phyloP scores from a whole-genome alignment of 2,329 filamentous ascomycete species.

The Colletotrichum eremochloae region DNA sequence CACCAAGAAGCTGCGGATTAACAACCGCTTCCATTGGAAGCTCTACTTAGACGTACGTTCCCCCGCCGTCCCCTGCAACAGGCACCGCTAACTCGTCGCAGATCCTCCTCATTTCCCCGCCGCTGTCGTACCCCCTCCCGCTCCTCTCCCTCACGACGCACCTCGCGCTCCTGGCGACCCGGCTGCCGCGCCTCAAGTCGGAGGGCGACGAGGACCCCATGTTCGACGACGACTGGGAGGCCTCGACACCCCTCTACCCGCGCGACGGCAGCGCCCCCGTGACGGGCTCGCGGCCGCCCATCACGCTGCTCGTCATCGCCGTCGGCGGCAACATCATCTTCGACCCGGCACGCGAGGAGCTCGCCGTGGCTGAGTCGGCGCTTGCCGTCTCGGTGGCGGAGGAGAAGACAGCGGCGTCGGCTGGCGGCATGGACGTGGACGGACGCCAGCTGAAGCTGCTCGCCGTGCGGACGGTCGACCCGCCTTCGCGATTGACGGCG shows the following conservation, averaged over 20 bases:
- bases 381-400: slow-evolving; percentile 85
- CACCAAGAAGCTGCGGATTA: slow-evolving; percentile 84
- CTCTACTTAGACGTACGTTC: slow-evolving; percentile 88
- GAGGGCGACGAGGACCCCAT: slow-evolving; percentile 95
- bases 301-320: slow-evolving; percentile 91
- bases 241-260: slow-evolving; percentile 82
- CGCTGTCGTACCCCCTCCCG: slow-evolving; percentile 91
- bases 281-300: slow-evolving; percentile 73
- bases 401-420: slow-evolving; percentile 44
- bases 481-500: slow-evolving; percentile 79
- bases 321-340: slow-evolving; percentile 93
- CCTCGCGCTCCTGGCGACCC: slow-evolving; percentile 89
- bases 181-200: slow-evolving; percentile 86
- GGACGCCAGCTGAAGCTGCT: slow-evolving; percentile 69
- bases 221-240: slow-evolving; percentile 98
- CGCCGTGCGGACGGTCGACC: slow-evolving; percentile 80
- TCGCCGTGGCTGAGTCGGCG: slow-evolving; percentile 91
- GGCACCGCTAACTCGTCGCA: slow-evolving; percentile 52
- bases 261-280: slow-evolving; percentile 53
- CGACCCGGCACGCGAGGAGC: slow-evolving; percentile 90
- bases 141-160: slow-evolving; percentile 94
- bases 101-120: slow-evolving; percentile 94
- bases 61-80: slow-evolving; percentile 17
- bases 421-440: slow-evolving; percentile 58
- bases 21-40: slow-evolving; percentile 94